Evolutionary conservation across 2,329 filamentous ascomycete species (phyloP), one percentile per base, ranked within the genome.

Genomic region (Colletotrichum sp.): DNA sequence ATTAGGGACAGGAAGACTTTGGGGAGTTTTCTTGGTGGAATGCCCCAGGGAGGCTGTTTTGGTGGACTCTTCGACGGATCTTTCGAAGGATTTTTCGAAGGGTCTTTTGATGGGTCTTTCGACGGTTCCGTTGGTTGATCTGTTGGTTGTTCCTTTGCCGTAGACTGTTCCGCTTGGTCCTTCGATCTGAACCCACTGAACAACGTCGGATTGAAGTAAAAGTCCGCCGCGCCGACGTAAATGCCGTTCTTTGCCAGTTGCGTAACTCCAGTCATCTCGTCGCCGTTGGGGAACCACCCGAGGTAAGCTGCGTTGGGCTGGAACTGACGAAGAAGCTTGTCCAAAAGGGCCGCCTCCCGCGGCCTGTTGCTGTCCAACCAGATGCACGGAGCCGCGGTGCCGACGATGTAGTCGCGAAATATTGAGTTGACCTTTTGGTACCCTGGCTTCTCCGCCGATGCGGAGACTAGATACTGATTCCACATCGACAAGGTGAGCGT

Each of bases 331-430:
- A 71, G 60, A 15, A 66, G 12, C 30, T 36, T 66, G 48, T 71
- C 60, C 3, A 71, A 25, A 28, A 71, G 13, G 5, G 69, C 69
- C 4, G 69, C 69, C 48, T 71, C 69, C 5, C 48, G 32, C 18
- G 61, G 69, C 13, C 43, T 56, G 32, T 66, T 71, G 32, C 69
- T 71, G 22, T 71, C 69, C 18, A 71, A 25, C 69, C 69, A 71
- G 9, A 58, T 39, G 9, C 69, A 71, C 18, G 69, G 69, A 1
- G 60, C 61, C 3, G 69, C 60, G 13, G 61, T 71, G 48, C 43
- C 32, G 32, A 71, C 48, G 13, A 66, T 30, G 61, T 71, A 71
- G 61, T 66, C 69, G 22, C 69, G 69, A 25, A 71, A 71, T 22
- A 71, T 58, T 2, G 69, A 55, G 48, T 71, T 71, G 28, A 32